A percentile compares a stretch with the other conserved stretches of the same genome.
These are phyloP conservation scores for Plasmodium relictum DNA, from an alignment of 169 alveolate species.

Conservation along the genomic window DNA sequence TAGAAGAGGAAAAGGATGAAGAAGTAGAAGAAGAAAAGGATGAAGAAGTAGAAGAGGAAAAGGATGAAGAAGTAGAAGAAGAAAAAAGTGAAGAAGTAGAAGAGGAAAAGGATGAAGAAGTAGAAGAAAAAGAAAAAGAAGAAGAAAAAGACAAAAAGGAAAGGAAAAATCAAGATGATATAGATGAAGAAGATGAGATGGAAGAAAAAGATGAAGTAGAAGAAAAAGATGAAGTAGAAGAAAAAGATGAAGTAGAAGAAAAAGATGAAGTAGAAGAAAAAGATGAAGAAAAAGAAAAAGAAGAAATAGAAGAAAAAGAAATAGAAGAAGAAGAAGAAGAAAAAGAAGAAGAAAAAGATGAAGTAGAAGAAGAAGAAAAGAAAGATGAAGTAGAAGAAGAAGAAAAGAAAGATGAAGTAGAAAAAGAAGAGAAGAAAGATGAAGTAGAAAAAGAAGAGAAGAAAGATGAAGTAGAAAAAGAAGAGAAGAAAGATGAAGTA, in stretches of 20 bases:
- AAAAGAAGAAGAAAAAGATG: neutral
- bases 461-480: neutral
- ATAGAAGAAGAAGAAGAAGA: neutral
- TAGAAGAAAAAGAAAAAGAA: slow-evolving; percentile 10
- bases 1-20: neutral
- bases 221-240: slow-evolving; percentile 20
- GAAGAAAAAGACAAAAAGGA: neutral
- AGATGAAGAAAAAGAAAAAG: neutral
- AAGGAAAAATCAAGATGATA: neutral
- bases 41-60: neutral
- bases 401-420: neutral
- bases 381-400: neutral
- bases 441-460: neutral
- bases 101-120: neutral
- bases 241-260: slow-evolving; percentile 35
- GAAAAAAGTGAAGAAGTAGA: neutral
- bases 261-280: neutral
- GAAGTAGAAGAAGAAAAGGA: neutral
- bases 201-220: neutral
- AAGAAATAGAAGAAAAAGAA: neutral
- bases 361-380: neutral
- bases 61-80: neutral
- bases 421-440: neutral
- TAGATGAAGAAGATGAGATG: too few relatives aligned
- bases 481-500: neutral